A percentile compares a stretch with the other conserved stretches of the same genome.
Evolutionary conservation across 2,329 filamentous ascomycete species (phyloP).

Genomic region (Aspergillus fijiensis): DNA sequence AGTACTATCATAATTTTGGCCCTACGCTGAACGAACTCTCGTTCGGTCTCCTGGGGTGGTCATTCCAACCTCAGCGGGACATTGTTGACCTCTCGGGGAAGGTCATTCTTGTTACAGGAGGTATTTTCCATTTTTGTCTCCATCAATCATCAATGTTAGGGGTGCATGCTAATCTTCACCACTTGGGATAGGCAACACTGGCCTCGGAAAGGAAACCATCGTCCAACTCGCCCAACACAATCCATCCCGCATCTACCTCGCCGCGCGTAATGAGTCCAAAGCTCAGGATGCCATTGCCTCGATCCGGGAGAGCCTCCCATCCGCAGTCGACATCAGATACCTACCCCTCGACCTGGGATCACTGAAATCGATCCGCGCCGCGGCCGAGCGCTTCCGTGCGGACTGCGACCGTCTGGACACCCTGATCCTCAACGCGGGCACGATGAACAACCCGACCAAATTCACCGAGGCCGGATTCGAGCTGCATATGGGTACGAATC

Average conservation of each 20-base stretch:
- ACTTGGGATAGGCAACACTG: constrained; percentile 41
- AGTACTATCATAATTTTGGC: constrained; percentile 31
- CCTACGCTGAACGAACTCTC: constrained; percentile 39
- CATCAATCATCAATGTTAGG: neutral
- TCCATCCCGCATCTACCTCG: constrained; percentile 56
- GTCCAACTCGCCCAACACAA: constrained; percentile 51
- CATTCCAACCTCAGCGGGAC: constrained; percentile 47
- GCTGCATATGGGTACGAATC: constrained; percentile 49
- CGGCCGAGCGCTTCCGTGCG: constrained; percentile 44
- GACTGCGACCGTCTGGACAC: constrained; percentile 45
- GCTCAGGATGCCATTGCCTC: constrained; percentile 48
- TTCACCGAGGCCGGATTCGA: constrained; percentile 45
- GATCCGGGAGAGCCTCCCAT: constrained; percentile 35
- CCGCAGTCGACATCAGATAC: constrained; percentile 42
- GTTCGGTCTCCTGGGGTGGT: constrained; percentile 32
- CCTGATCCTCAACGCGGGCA: constrained; percentile 50
- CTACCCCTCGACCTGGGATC: constrained; percentile 53
- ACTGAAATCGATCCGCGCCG: constrained; percentile 49
- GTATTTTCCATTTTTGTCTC: constrained; percentile 26
- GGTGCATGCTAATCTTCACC: neutral
- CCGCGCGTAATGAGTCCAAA: constrained; percentile 47
- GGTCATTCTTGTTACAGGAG: constrained; percentile 54
- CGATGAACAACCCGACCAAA: constrained; percentile 43
- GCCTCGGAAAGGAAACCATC: constrained; percentile 50
- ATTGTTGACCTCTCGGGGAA: constrained; percentile 50